Base-by-base conservation (phyloP, 345 rosid genomes). In the Sisymbrium altissimum region DNA sequence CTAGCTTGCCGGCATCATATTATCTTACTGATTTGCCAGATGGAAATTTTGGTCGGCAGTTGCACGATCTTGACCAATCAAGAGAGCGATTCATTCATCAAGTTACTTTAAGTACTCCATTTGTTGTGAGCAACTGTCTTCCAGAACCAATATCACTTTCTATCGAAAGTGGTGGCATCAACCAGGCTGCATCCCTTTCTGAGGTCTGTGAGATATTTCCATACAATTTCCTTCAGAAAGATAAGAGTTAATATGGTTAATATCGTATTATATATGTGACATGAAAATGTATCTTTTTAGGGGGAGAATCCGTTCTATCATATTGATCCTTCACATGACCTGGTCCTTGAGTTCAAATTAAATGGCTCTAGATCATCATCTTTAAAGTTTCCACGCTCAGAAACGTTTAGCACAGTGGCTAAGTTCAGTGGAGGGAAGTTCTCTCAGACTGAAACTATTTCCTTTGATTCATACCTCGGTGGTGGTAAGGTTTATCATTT, bases 321-420 rank as follows among this genome's bases (percentile, higher is more conserved):
- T 78, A 79, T 88, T 46, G 98, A 93, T 80, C 90, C 91, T 75
- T 91, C 90, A 15, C 97, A 89, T 81, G 98, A 91, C 78, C 76
- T 93, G 62, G 79, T 76, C 68, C 79, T 93, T 44, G 86, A 83
- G 83, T 82, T 93, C 84, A 79, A 70, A 71, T 23, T 93, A 80
- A 71, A 81, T 60, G 94, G 91, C 61, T 88, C 63, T 76, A 84
- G 68, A 74, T 76, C 88, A 66, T 84, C 89, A 39, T 40, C 73
- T 64, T 73, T 90, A 57, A 91, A 86, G 84, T 91, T 93, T 81
- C 88, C 92, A 17, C 91, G 87, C 68, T 72, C 89, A 55, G 97
- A 93, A 84, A 76, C 83, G 67, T 91, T 91, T 77, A 80, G 86
- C 73, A 63, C 78, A 33, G 41, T 78, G 72, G 94, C 96, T 17